Evolutionary conservation across 805 yeast species (phyloP), one percentile per base, ranked within the genome.

Genomic region (Cyberlindnera misumaiensis): DNA sequence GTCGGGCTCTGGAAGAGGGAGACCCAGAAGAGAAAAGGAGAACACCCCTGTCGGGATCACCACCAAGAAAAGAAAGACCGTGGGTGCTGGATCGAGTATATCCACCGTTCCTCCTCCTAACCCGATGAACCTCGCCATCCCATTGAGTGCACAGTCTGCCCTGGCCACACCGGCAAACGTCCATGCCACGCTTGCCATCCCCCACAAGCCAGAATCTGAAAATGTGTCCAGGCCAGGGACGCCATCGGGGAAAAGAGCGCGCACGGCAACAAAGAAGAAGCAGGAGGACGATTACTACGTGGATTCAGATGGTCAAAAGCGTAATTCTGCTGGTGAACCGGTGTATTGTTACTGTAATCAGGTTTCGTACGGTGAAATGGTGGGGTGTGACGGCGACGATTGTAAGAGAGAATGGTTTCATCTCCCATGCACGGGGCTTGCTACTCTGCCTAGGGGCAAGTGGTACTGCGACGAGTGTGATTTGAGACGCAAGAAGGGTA

Each of bases 291-390:
- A 45, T 2, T 30, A 40, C 28, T 40, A 45, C 40, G 31, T 45
- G 24, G 51, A 44, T 28, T 41, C 30, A 12, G 39, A 37, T 11
- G 45, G 45, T 12, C 44, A 38, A 14, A 43, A 49, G 43, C 48
- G 50, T 30, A 39, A 41, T 34, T 26, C 49, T n/a, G 36, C 47
- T 34, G 70, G 68, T 16, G 97, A 89, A 53, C 95, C 95, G 1
- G 75, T 88, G 2, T 90, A 90, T 59, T 93, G 98, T 61, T 89
- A 90, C 64, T 93, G 98, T 64, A 86, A 88, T 58, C 96, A 89
- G 58, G 95, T 89, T 1, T 90, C 97, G 4, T 93, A 84, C 57
- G 98, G 98, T 14, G 97, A 93, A 55, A 93, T 93, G 98, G 97
- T 93, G 43, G 98, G 95, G 2, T 93, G 98, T 64, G 98, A 93